phyloP scores from a whole-genome alignment of 495 filamentous ascomycete species.

The Apodospora peruviana region DNA sequence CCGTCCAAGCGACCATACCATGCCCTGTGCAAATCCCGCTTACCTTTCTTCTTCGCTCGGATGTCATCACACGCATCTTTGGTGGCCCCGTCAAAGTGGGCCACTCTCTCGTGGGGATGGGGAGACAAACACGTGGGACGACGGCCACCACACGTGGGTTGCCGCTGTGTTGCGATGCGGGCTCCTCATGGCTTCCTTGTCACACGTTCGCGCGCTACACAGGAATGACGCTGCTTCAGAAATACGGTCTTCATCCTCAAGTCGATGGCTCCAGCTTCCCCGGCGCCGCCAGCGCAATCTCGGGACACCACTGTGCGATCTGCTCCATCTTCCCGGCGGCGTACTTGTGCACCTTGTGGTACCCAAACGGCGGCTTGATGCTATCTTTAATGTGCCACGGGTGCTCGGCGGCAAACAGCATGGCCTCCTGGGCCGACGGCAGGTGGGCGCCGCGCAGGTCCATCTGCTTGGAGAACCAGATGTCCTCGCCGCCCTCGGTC shows the following conservation, averaged over 20 bases:
- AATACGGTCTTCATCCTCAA: no score
- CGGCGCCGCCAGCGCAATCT: neutral
- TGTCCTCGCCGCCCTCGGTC: conserved; percentile 22
- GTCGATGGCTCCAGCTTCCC: neutral
- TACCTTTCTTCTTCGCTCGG: no score
- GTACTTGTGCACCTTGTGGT: conserved; percentile 13
- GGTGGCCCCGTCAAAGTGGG: no score
- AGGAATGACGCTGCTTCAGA: no score
- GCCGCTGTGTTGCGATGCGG: no score
- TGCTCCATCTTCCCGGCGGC: neutral
- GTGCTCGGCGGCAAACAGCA: conserved; percentile 10
- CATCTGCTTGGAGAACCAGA: conserved; percentile 22
- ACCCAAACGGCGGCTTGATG: conserved; percentile 6
- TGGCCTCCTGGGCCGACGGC: conserved; percentile 3
- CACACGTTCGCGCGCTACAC: neutral
- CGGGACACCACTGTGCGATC: conserved; percentile 18
- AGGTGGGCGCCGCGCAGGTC: conserved; percentile 4
- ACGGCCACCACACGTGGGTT: neutral
- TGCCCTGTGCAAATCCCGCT: no score
- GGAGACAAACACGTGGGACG: neutral
- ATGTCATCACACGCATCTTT: no score
- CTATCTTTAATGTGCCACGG: neutral
- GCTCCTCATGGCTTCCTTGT: no score
- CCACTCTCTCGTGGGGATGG: no score
- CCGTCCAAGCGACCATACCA: no score